These are phyloP conservation scores for Digitaria exilis DNA, from an alignment of 202 grass and related monocot genomes.

Conservation along the genomic window DNA sequence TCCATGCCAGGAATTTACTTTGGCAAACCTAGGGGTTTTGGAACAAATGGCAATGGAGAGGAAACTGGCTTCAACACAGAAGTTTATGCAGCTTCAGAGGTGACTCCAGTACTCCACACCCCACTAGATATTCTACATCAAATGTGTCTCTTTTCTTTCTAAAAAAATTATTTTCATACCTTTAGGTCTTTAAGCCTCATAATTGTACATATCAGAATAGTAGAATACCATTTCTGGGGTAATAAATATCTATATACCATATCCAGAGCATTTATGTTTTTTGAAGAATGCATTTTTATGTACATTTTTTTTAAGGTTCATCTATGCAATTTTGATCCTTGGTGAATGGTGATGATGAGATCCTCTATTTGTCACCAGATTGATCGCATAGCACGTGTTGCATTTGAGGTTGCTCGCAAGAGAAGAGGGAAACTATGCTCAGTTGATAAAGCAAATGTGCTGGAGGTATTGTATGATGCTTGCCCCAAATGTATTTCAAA, in stretches of 20 bases:
- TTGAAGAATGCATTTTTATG: slow-evolving; percentile 2
- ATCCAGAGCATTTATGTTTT: background rate
- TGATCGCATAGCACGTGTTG: slow-evolving; percentile 75
- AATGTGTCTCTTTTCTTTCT: no score
- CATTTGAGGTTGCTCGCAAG: slow-evolving; percentile 92
- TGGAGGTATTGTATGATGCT: slow-evolving; percentile 61
- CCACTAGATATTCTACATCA: background rate
- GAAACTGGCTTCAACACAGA: slow-evolving; percentile 92
- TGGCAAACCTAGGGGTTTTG: slow-evolving; percentile 91
- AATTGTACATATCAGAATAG: background rate
- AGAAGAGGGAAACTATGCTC: slow-evolving; percentile 73
- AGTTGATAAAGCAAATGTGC: slow-evolving; percentile 94
- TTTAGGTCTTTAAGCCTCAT: background rate
- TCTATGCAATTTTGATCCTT: slow-evolving; percentile 12
- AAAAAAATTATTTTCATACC: background rate
- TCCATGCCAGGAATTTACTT: slow-evolving; percentile 79
- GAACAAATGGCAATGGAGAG: slow-evolving; percentile 78
- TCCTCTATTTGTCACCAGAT: slow-evolving; percentile 48
- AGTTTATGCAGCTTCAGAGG: slow-evolving; percentile 83
- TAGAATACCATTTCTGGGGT: background rate
- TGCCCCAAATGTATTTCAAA: background rate
- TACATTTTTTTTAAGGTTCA: slow-evolving; percentile 13
- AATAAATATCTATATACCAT: background rate
- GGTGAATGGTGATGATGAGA: background rate
- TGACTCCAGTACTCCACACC: slow-evolving; percentile 15